Conservation (phyloP, 768 basidiomycete species). For the Mycena vulgaris region DNA sequence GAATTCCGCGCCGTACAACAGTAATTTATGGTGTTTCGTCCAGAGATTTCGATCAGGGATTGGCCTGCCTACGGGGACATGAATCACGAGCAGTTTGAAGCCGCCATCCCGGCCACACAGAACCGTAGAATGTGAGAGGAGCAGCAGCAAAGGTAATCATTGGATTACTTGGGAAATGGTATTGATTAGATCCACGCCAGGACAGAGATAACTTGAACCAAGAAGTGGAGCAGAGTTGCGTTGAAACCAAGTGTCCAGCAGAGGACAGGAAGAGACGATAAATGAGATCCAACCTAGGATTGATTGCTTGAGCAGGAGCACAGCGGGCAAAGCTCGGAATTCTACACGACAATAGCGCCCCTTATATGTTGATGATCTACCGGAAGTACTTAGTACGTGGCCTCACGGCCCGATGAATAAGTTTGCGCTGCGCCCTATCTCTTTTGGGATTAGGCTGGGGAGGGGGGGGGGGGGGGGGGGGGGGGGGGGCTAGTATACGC, state of each 20-base stretch:
- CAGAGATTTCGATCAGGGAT: not conserved
- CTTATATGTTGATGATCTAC: constrained; percentile 1
- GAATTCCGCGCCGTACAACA: constrained; percentile 6
- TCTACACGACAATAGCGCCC: constrained; percentile 6
- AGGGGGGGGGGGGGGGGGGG: no score
- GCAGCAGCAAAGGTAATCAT: constrained; percentile 3
- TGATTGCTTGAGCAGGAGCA: constrained; percentile 11
- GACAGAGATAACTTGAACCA: not conserved
- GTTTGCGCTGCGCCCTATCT: not conserved
- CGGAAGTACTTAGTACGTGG: constrained; percentile 5
- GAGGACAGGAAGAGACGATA: constrained; percentile 2
- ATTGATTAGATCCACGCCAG: constrained; percentile 9
- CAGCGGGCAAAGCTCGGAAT: constrained; percentile 9
- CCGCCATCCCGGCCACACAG: constrained; percentile 3
- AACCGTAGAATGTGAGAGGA: constrained; percentile 16
- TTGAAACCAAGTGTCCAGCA: constrained; percentile 4
- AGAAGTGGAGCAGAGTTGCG: constrained; percentile 9
- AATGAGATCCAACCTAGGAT: constrained; percentile 10
- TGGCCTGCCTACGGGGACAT: not conserved
- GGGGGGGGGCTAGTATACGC: no score
- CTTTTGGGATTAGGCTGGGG: no score
- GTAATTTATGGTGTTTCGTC: constrained; percentile 14
- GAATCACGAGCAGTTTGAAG: constrained; percentile 16
- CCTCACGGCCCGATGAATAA: constrained; percentile 1
- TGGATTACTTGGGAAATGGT: constrained; percentile 10